A percentile compares a stretch with the other conserved stretches of the same genome.
These are phyloP conservation scores for Ogataea parapolymorpha DNA, from an alignment of 805 yeast species.

Conservation along the genomic window DNA sequence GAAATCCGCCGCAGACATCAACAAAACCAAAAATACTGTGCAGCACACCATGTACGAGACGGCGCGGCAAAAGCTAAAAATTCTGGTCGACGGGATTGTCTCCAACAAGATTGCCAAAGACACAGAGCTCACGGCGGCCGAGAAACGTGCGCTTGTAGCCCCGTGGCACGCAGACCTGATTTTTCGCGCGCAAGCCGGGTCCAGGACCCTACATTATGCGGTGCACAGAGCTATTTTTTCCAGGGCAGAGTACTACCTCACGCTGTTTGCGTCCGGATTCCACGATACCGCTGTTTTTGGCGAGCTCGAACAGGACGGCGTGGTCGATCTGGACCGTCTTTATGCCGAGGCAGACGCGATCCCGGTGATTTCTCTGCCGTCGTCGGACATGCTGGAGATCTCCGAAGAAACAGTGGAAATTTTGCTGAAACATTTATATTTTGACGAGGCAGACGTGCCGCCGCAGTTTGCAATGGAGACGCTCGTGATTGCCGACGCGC, in stretches of 20 bases:
- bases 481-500: slow-evolving; percentile 54
- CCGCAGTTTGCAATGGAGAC: slow-evolving; percentile 51
- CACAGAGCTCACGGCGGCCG: slow-evolving; percentile 16
- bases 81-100: slow-evolving; percentile 27
- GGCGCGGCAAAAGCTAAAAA: slow-evolving; percentile 35
- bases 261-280: slow-evolving; percentile 57
- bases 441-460: slow-evolving; percentile 55
- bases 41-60: slow-evolving; percentile 34
- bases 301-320: slow-evolving; percentile 11
- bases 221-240: slow-evolving; percentile 58
- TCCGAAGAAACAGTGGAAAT: slow-evolving; percentile 34
- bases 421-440: slow-evolving; percentile 54
- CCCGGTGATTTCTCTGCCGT: slow-evolving; percentile 23
- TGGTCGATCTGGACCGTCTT: slow-evolving; percentile 22
- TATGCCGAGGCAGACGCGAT: slow-evolving; percentile 11
- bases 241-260: slow-evolving; percentile 61
- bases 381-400: slow-evolving; percentile 9
- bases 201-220: slow-evolving; percentile 45
- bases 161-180: slow-evolving; percentile 48
- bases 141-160: slow-evolving; percentile 22
- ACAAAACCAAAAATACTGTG: slow-evolving; percentile 34
- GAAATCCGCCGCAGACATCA: slow-evolving; percentile 18
- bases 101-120: neutral
- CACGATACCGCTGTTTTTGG: slow-evolving; percentile 19
- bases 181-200: slow-evolving; percentile 32